These are phyloP conservation scores for Candida oleophila DNA, from an alignment of 805 yeast species.

Conservation along the genomic window DNA sequence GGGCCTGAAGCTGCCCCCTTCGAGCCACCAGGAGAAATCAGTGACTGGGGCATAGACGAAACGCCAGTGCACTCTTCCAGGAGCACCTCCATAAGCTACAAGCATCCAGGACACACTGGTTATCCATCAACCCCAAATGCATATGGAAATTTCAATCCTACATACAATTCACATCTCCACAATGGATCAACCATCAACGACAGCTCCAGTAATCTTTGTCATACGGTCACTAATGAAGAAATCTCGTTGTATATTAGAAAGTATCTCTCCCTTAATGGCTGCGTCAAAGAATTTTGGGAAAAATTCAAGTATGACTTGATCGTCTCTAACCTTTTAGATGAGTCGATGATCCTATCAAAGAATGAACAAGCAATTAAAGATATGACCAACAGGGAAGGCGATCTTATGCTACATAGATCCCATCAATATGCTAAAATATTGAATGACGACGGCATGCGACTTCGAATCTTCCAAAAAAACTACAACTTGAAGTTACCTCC, in stretches of 20 bases:
- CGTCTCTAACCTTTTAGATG: slow-evolving; percentile 38
- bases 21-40: slow-evolving; percentile 12
- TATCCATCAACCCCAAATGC: neutral
- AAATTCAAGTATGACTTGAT: slow-evolving; percentile 40
- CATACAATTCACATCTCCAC: neutral
- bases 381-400: slow-evolving; percentile 8
- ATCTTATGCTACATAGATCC: neutral
- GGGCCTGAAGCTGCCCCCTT: neutral
- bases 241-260: slow-evolving; percentile 17
- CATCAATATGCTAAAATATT: slow-evolving; percentile 8
- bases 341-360: slow-evolving; percentile 41
- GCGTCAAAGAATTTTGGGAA: slow-evolving; percentile 30
- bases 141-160: neutral
- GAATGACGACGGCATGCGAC: slow-evolving; percentile 22
- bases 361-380: slow-evolving; percentile 34
- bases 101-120: neutral
- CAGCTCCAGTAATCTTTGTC: neutral
- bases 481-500: slow-evolving; percentile 14
- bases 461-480: slow-evolving; percentile 12
- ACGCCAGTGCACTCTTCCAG: slow-evolving; percentile 9
- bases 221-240: slow-evolving; percentile 2
- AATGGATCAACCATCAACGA: slow-evolving; percentile 5
- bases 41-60: slow-evolving; percentile 41
- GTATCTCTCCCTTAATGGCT: slow-evolving; percentile 23
- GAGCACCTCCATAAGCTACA: slow-evolving; percentile 7